A percentile compares a stretch with the other conserved stretches of the same genome.
phyloP scores from a whole-genome alignment of 768 basidiomycete species.

The Russula earlei region DNA sequence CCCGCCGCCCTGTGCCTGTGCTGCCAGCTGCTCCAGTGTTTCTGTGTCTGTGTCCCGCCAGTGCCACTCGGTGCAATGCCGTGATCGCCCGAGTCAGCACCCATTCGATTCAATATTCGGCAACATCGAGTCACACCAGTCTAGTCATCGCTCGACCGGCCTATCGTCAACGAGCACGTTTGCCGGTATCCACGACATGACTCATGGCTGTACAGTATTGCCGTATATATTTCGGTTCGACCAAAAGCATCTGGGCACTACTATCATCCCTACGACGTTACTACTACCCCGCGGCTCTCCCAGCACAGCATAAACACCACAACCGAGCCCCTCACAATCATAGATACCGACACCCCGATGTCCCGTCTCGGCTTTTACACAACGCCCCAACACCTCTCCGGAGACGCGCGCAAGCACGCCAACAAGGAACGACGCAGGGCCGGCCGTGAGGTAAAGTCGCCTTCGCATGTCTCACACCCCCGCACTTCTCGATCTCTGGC shows the following conservation, averaged over 20 bases:
- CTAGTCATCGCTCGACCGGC: background rate
- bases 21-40: too few species aligned
- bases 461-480: background rate
- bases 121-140: background rate
- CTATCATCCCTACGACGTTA: too few species aligned
- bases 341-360: background rate
- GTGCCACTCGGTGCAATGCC: background rate
- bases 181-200: background rate
- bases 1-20: background rate
- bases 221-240: background rate
- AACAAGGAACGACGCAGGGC: slow-evolving; percentile 7
- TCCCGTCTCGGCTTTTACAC: background rate
- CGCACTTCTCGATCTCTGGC: too few species aligned
- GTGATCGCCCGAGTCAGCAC: background rate
- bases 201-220: background rate
- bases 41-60: too few species aligned
- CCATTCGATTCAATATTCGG: background rate
- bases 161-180: slow-evolving; percentile 1
- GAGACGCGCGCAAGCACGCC: background rate
- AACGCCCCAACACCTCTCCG: background rate
- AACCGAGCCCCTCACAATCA: background rate
- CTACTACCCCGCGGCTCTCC: too few species aligned
- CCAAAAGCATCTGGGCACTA: background rate
- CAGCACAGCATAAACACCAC: too few species aligned
- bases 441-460: slow-evolving; percentile 9